phyloP scores from a whole-genome alignment of 768 basidiomycete genomes.

The Tricholoma furcatifolium region DNA sequence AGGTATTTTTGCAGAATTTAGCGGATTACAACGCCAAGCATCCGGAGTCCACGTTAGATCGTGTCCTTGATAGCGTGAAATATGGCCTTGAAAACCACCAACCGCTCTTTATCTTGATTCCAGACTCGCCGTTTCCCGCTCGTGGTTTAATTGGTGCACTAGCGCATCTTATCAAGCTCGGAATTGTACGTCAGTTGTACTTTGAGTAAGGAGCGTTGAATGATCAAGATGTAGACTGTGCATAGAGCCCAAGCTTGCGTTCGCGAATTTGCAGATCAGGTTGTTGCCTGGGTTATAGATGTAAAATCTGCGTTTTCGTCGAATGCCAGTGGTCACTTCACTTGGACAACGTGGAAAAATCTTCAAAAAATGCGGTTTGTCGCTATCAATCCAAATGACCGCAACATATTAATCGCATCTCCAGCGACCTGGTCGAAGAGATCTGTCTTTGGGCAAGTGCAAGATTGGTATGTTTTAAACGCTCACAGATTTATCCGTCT shows the following conservation, averaged over 20 bases:
- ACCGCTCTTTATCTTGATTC: slow-evolving; percentile 10
- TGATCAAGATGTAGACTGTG: background rate
- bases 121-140: slow-evolving; percentile 16
- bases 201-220: background rate
- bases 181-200: slow-evolving; percentile 8
- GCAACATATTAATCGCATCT: background rate
- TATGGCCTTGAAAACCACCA: slow-evolving; percentile 1
- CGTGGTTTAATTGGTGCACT: slow-evolving; percentile 10
- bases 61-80: slow-evolving; percentile 1
- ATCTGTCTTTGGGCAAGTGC: slow-evolving; percentile 13
- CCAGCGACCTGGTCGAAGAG: slow-evolving; percentile 11
- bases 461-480: slow-evolving; percentile 7
- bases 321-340: slow-evolving; percentile 5
- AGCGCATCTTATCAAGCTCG: slow-evolving; percentile 13
- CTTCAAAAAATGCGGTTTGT: slow-evolving; percentile 15
- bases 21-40: background rate
- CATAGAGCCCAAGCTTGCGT: slow-evolving; percentile 2
- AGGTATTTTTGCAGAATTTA: slow-evolving; percentile 9
- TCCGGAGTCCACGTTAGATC: slow-evolving; percentile 6
- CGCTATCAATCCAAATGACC: background rate
- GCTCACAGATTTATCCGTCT: background rate
- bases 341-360: slow-evolving; percentile 13
- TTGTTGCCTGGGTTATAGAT: slow-evolving; percentile 15
- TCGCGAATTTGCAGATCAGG: slow-evolving; percentile 8
- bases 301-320: slow-evolving; percentile 9